Evolutionary conservation across 2,329 filamentous ascomycete genomes (phyloP), one percentile per base, ranked within the genome.

Genomic region (Leptosphaerulina australis): DNA sequence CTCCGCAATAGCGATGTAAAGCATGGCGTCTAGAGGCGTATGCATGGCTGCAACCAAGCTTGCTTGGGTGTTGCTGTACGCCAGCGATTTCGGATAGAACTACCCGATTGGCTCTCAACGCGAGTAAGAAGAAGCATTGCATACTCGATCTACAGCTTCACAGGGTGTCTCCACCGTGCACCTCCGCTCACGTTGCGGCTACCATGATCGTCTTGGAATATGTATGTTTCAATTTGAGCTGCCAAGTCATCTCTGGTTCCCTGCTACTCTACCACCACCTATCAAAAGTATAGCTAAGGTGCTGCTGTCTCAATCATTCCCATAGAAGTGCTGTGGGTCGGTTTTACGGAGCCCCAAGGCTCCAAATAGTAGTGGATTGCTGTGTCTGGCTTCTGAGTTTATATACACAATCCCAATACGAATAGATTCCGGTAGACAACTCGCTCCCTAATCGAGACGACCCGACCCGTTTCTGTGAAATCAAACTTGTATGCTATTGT

Each of bases 291-390:
- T n/a, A n/a, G n/a, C n/a, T n/a, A n/a, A n/a, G n/a, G n/a, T n/a
- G n/a, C n/a, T n/a, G n/a, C n/a, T n/a, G n/a, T n/a, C n/a, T n/a
- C n/a, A n/a, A n/a, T n/a, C n/a, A n/a, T n/a, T n/a, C n/a, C n/a
- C n/a, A n/a, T n/a, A n/a, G n/a, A n/a, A n/a, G n/a, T n/a, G n/a
- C n/a, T n/a, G n/a, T n/a, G n/a, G n/a, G n/a, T 18, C 46, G 46
- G 20, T 48, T 45, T 48, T 28, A 38, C 41, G 45, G 48, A 59
- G 53, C 48, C 50, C 50, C 53, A 53, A 52, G 50, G 59, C 59
- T 51, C 56, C 57, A 63, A 60, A 62, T 55, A 18, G 39, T 56
- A 53, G 52, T 62, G 55, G 37, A 60, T 65, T 65, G 39, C 39
- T 53, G 52, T 60, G 48, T 61, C 54, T 58, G 49, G 30, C 41